These are phyloP conservation scores for Chalaropsis ovoidea DNA, from an alignment of 2,329 filamentous ascomycete genomes.

Conservation along the genomic window DNA sequence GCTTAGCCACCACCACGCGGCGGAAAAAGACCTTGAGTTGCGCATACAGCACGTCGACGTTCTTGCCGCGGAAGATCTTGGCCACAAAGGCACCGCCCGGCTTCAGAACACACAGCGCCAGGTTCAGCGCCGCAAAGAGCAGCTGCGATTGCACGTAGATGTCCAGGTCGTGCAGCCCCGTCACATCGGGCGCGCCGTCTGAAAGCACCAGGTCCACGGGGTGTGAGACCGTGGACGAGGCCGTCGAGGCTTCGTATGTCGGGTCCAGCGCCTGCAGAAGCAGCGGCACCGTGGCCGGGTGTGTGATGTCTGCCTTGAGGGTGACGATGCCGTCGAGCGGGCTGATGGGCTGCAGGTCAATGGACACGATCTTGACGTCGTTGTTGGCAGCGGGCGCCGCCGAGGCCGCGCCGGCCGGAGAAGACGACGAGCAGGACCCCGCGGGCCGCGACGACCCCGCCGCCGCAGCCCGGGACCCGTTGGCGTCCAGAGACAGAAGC, in stretches of 20 bases:
- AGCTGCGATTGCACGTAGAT: conserved; percentile 97
- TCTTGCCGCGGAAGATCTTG: conserved; percentile 90
- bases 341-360: conserved; percentile 92
- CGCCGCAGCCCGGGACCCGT: conserved; percentile 20
- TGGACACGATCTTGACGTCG: conserved; percentile 69
- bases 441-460: conserved; percentile 26
- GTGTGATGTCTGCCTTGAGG: conserved; percentile 90
- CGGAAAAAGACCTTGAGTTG: conserved; percentile 87
- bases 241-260: conserved; percentile 42
- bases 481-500: conserved; percentile 20
- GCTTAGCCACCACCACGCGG: conserved; percentile 82
- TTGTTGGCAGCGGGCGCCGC: conserved; percentile 23
- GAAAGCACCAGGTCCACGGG: conserved; percentile 90
- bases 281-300: conserved; percentile 86
- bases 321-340: conserved; percentile 86
- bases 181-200: conserved; percentile 93
- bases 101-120: conserved; percentile 82
- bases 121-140: conserved; percentile 84
- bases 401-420: conserved; percentile 30
- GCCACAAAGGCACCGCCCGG: conserved; percentile 94
- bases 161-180: conserved; percentile 90
- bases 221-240: conserved; percentile 49
- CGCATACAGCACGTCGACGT: conserved; percentile 90
- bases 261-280: conserved; percentile 77
- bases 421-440: conserved; percentile 49